Conservation (phyloP, 352 stramenopile species). For the Saprolegnia parasitica region DNA sequence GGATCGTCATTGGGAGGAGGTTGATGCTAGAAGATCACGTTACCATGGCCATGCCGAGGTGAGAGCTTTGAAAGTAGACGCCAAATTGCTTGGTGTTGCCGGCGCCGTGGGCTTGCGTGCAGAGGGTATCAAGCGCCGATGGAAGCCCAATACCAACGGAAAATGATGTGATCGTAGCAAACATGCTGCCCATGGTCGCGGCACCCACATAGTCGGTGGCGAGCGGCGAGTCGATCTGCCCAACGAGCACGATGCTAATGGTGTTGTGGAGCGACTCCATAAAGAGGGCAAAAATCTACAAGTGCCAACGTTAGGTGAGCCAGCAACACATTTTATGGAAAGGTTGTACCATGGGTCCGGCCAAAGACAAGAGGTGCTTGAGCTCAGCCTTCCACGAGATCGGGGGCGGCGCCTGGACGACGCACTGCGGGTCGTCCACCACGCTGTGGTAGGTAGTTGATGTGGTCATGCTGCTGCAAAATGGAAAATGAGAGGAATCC, state of each 20-base stretch:
- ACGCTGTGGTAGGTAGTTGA: neutral
- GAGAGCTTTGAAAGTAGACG: constrained; percentile 29
- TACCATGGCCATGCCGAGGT: constrained; percentile 15
- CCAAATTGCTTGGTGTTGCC: constrained; percentile 62
- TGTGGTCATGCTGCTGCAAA: neutral
- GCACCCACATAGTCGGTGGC: constrained; percentile 57
- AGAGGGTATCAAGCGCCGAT: constrained; percentile 52
- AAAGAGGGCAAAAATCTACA: constrained; percentile 25
- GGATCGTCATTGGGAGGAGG: no score
- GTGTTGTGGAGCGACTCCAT: constrained; percentile 62
- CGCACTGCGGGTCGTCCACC: neutral
- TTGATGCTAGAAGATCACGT: neutral
- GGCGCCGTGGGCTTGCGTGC: constrained; percentile 57
- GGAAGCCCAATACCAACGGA: constrained; percentile 49
- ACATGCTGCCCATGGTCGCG: constrained; percentile 46
- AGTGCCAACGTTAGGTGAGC: neutral
- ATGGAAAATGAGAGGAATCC: neutral
- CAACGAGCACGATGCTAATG: constrained; percentile 51
- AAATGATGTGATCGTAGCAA: constrained; percentile 57
- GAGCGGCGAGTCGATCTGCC: constrained; percentile 54
- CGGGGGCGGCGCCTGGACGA: neutral
- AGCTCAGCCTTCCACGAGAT: neutral
- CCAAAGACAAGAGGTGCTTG: constrained; percentile 1
- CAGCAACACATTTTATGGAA: neutral
- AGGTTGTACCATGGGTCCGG: neutral